Conservation (phyloP, 352 stramenopile species). For the Saprolegnia parasitica region DNA sequence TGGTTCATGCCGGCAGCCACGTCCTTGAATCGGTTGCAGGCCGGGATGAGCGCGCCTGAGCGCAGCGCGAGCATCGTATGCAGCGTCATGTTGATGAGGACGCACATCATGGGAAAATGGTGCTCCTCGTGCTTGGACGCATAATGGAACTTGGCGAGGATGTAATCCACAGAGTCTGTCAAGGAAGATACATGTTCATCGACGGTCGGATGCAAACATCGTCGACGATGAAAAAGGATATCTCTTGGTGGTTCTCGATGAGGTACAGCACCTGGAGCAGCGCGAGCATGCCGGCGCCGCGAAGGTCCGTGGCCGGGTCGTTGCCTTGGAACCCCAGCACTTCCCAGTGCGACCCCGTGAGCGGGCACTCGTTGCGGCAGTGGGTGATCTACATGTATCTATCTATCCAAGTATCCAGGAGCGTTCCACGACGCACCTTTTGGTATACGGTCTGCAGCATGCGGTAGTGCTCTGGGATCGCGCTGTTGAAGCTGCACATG, state of each 20-base stretch:
- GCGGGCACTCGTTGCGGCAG: conserved; percentile 36
- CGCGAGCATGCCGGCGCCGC: conserved; percentile 76
- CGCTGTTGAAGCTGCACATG: conserved; percentile 17
- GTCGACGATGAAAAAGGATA: conserved; percentile 19
- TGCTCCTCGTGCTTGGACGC: conserved; percentile 40
- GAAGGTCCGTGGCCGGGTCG: conserved; percentile 84
- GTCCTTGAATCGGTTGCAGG: conserved; percentile 41
- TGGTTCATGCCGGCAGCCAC: conserved; percentile 40
- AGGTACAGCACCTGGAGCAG: conserved; percentile 82
- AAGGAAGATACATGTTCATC: conserved; percentile 9
- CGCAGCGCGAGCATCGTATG: conserved; percentile 65
- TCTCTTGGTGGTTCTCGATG: conserved; percentile 53
- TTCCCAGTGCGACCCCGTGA: conserved; percentile 79
- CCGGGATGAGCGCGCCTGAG: conserved; percentile 50
- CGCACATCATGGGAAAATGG: conserved; percentile 71
- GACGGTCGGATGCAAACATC: not conserved
- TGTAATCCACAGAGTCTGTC: conserved; percentile 27
- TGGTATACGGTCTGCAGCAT: conserved; percentile 68
- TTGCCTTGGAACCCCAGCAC: conserved; percentile 84
- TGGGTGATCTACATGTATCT: conserved; percentile 27
- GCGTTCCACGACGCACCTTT: conserved; percentile 37
- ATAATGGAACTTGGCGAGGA: conserved; percentile 45
- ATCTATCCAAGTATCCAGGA: too few species aligned
- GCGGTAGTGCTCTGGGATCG: conserved; percentile 30
- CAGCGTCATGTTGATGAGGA: conserved; percentile 70